These are phyloP conservation scores for Irpex rosettiformis DNA, from an alignment of 1,284 basidiomycete genomes.

Conservation along the genomic window DNA sequence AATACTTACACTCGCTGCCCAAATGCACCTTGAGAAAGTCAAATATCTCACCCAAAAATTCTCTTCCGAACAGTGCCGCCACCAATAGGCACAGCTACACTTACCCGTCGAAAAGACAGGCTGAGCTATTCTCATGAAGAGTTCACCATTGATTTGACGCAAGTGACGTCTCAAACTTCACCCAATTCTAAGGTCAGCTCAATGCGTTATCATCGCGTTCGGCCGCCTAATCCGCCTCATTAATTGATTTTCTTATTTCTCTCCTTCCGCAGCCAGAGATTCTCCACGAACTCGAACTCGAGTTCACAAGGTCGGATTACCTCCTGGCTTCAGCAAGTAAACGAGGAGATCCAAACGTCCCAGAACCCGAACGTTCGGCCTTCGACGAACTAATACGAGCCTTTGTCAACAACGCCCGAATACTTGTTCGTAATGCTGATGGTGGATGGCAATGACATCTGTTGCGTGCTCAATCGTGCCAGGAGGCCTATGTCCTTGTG, in stretches of 20 bases:
- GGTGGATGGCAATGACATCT: slow-evolving; percentile 34
- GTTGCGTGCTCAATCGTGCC: neutral
- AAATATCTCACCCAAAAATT: too few species aligned
- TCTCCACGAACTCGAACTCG: slow-evolving; percentile 70
- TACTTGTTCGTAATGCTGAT: slow-evolving; percentile 64
- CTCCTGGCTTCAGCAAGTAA: slow-evolving; percentile 56
- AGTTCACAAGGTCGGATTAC: slow-evolving; percentile 61
- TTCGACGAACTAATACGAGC: slow-evolving; percentile 79
- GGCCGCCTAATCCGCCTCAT: neutral
- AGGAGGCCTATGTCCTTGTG: neutral
- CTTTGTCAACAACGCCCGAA: slow-evolving; percentile 79
- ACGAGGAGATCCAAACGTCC: slow-evolving; percentile 50
- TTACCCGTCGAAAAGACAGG: slow-evolving; percentile 82
- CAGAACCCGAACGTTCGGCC: slow-evolving; percentile 63
- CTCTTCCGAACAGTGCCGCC: slow-evolving; percentile 12
- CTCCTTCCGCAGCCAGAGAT: slow-evolving; percentile 46
- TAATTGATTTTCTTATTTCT: neutral
- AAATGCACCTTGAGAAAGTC: too few species aligned
- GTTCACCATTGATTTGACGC: slow-evolving; percentile 90
- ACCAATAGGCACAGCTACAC: slow-evolving; percentile 46
- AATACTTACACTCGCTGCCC: slow-evolving; percentile 16
- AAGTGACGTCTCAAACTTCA: slow-evolving; percentile 63
- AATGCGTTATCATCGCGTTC: slow-evolving; percentile 5
- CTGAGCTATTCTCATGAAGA: slow-evolving; percentile 93
- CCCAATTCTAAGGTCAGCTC: slow-evolving; percentile 45